phyloP scores from a whole-genome alignment of 1,284 basidiomycete genomes.

The Austroboletus niveus region DNA sequence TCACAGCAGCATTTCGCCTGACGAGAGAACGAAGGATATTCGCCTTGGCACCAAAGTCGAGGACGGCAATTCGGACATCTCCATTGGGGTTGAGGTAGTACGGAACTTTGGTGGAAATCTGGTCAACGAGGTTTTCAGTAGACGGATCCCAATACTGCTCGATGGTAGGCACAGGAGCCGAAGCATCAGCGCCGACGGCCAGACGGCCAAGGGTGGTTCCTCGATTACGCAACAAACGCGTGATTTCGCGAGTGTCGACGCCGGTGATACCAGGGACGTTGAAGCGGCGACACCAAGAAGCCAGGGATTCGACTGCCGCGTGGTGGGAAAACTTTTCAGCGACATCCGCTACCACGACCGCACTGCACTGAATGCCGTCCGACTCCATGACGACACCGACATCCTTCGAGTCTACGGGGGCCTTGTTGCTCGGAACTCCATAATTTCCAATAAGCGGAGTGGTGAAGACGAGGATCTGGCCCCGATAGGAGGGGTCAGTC shows the following conservation, averaged over 20 bases:
- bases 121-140: conserved; percentile 88
- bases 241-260: conserved; percentile 97
- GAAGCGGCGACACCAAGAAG: conserved; percentile 91
- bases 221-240: conserved; percentile 90
- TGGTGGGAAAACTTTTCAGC: conserved; percentile 96
- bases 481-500: conserved; percentile 98
- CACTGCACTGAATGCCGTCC: conserved; percentile 85
- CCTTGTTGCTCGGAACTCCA: conserved; percentile 85
- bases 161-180: conserved; percentile 54
- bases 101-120: conserved; percentile 84
- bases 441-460: conserved; percentile 99
- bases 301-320: conserved; percentile 88
- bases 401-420: conserved; percentile 74
- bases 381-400: conserved; percentile 94
- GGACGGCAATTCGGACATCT: conserved; percentile 88
- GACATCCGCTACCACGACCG: conserved; percentile 91
- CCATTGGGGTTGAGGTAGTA: conserved; percentile 89
- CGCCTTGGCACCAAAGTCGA: conserved; percentile 97
- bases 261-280: conserved; percentile 93
- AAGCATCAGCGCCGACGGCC: conserved; percentile 77
- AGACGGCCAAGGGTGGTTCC: conserved; percentile 95
- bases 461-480: conserved; percentile 98
- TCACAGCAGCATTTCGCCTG: conserved; percentile 87
- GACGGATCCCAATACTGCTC: conserved; percentile 92
- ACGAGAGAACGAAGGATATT: conserved; percentile 95